Evolutionary conservation across 306 rosid species (phyloP).

Genomic region (Trifolium repens): DNA sequence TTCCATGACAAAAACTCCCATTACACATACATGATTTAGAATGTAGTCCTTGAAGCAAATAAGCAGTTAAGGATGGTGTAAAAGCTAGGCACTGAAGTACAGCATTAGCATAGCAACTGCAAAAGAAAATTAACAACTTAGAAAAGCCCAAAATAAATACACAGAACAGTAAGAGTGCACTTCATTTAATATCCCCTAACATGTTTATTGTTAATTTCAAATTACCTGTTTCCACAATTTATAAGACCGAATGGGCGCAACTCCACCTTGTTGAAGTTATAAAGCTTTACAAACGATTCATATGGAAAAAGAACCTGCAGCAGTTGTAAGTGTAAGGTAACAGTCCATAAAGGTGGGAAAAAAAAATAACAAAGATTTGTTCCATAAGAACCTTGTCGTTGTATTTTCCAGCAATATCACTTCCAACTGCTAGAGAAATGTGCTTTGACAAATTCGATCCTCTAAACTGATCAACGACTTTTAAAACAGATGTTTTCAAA

Average conservation of each 20-base stretch:
- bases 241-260: slow-evolving; percentile 79
- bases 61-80: slow-evolving; percentile 92
- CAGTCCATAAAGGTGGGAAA: slow-evolving; percentile 2
- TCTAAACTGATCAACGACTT: slow-evolving; percentile 82
- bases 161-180: slow-evolving; percentile 11
- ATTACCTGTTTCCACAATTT: slow-evolving; percentile 95
- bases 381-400: slow-evolving; percentile 66
- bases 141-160: neutral
- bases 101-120: slow-evolving; percentile 95
- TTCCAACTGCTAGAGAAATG: slow-evolving; percentile 47
- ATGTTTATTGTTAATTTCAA: slow-evolving; percentile 16
- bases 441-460: slow-evolving; percentile 73
- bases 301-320: slow-evolving; percentile 79
- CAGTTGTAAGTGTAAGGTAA: slow-evolving; percentile 33
- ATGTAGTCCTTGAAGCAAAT: slow-evolving; percentile 89
- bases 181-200: neutral
- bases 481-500: slow-evolving; percentile 72
- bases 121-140: slow-evolving; percentile 20
- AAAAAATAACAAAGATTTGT: neutral
- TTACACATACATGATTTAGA: slow-evolving; percentile 75
- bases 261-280: slow-evolving; percentile 74
- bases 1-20: slow-evolving; percentile 33
- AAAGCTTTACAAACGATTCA: slow-evolving; percentile 80
- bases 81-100: slow-evolving; percentile 94
- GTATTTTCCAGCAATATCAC: slow-evolving; percentile 63